Evolutionary conservation across 208 protist genomes (phyloP), one percentile per base, ranked within the genome.

Genomic region (Acanthamoeba sp.): DNA sequence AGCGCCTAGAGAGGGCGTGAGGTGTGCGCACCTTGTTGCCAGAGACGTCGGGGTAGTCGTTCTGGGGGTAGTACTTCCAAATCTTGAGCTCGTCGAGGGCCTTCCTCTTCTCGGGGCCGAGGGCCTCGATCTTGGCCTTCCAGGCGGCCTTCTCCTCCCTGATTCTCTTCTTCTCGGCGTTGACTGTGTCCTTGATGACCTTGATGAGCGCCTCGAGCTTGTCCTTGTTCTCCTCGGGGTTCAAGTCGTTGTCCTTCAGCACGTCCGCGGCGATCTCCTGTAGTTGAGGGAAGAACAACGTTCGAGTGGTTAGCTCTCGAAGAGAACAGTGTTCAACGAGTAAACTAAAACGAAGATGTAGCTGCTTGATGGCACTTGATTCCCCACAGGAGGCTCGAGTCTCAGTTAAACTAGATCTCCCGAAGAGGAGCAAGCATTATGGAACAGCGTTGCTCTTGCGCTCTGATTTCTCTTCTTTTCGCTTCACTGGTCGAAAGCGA

Each of bases 51-150:
- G 85, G 82, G 57, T 88, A 45, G 0, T 24, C 29, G 73, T 96
- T 96, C 36, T 93, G 66, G 18, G 95, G 95, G 91, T 96, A 96
- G 57, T 93, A 96, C 90, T 96, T 96, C 52, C 62, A 95, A 71
- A 96, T 94, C 59, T 96, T 57, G 32, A 96, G 80, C 50, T 95
- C 73, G 40, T 96, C 90, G 48, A 96, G 64, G 20, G 93, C 55
- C 82, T 95, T 82, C 55, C 34, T 93, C 66, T 96, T 27, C 42
- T 96, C 45, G 9, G 93, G 50, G n/a, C 18, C 10, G n/a, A 95
- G 27, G n/a, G 24, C 36, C 1, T 93, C 82, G 16, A 95, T 66
- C 48, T 69, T 88, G 16, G 12, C 18, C 64, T 88, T 57, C n/a
- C 88, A 71, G 12, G 48, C 71, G 18, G 59, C 57, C 22, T 93